Evolutionary conservation across 2,329 filamentous ascomycete genomes (phyloP).

Genomic region (Fusarium siculi): DNA sequence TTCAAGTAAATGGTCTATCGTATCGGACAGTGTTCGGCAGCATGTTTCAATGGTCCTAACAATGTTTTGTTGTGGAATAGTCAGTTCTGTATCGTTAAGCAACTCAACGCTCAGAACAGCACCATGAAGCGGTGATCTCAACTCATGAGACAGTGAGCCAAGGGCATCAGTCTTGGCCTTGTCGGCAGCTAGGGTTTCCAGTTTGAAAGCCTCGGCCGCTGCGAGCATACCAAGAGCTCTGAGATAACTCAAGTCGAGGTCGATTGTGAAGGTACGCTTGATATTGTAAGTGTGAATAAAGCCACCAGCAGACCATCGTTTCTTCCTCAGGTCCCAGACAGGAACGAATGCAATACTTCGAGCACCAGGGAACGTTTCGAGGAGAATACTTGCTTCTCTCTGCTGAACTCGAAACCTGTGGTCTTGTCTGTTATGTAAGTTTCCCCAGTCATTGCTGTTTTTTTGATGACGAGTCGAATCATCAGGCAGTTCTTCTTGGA

Average conservation of each 20-base stretch:
- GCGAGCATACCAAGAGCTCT: slow-evolving; percentile 63
- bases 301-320: slow-evolving; percentile 61
- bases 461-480: slow-evolving; percentile 10
- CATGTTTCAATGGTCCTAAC: slow-evolving; percentile 62
- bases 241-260: slow-evolving; percentile 63
- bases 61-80: slow-evolving; percentile 58
- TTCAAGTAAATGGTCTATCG: slow-evolving; percentile 63
- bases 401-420: slow-evolving; percentile 18
- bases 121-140: slow-evolving; percentile 70
- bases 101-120: slow-evolving; percentile 66
- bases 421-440: background rate
- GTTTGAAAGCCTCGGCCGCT: slow-evolving; percentile 65
- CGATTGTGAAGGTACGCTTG: slow-evolving; percentile 56
- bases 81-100: slow-evolving; percentile 61
- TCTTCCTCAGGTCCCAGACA: slow-evolving; percentile 57
- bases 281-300: slow-evolving; percentile 60
- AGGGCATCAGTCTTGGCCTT: slow-evolving; percentile 68
- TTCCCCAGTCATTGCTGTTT: background rate
- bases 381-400: slow-evolving; percentile 43
- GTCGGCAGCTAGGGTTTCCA: slow-evolving; percentile 52
- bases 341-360: slow-evolving; percentile 60
- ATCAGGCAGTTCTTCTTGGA: slow-evolving; percentile 45
- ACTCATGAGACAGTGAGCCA: slow-evolving; percentile 69
- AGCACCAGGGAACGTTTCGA: slow-evolving; percentile 54
- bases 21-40: slow-evolving; percentile 63